Percentiles rank a stretch among this genome's conserved stretches.
These are phyloP conservation scores for Aureobasidium leucospermi DNA, from an alignment of 2,329 filamentous ascomycete species.

Conservation along the genomic window DNA sequence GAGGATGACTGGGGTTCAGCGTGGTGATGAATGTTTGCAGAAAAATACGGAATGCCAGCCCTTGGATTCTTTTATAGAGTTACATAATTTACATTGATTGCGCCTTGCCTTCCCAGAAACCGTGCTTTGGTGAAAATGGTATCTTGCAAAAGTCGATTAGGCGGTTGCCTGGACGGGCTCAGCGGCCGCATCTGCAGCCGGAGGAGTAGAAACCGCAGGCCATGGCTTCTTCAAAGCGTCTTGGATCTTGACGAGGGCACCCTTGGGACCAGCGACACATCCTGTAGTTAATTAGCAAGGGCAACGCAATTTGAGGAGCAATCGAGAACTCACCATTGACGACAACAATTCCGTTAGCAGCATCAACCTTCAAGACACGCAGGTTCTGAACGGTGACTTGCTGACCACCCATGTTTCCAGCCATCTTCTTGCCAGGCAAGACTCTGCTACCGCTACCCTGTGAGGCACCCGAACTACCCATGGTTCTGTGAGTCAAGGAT, in stretches of 20 bases:
- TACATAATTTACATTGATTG: constrained; percentile 13
- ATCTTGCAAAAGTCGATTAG: constrained; percentile 7
- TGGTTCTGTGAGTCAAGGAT: constrained; percentile 84
- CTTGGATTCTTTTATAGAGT: constrained; percentile 7
- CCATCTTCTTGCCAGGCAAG: constrained; percentile 94
- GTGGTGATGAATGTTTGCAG: constrained; percentile 23
- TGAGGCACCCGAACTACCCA: constrained; percentile 81
- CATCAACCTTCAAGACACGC: constrained; percentile 79
- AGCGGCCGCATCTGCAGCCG: constrained; percentile 4
- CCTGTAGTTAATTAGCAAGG: constrained; percentile 31
- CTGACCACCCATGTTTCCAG: constrained; percentile 88
- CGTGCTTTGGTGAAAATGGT: constrained; percentile 3
- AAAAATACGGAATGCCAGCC: background rate
- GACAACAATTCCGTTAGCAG: constrained; percentile 77
- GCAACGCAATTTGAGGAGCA: too few species aligned
- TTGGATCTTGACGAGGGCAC: constrained; percentile 74
- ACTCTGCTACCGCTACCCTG: constrained; percentile 92
- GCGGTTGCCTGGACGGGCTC: constrained; percentile 9
- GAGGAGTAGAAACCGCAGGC: constrained; percentile 41
- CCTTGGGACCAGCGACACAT: constrained; percentile 79
- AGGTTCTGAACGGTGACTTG: constrained; percentile 86
- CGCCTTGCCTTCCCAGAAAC: background rate
- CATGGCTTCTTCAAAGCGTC: constrained; percentile 86
- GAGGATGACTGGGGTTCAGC: constrained; percentile 35
- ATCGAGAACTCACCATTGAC: constrained; percentile 58